phyloP scores from a whole-genome alignment of 768 basidiomycete species.

The Russula olivacea region DNA sequence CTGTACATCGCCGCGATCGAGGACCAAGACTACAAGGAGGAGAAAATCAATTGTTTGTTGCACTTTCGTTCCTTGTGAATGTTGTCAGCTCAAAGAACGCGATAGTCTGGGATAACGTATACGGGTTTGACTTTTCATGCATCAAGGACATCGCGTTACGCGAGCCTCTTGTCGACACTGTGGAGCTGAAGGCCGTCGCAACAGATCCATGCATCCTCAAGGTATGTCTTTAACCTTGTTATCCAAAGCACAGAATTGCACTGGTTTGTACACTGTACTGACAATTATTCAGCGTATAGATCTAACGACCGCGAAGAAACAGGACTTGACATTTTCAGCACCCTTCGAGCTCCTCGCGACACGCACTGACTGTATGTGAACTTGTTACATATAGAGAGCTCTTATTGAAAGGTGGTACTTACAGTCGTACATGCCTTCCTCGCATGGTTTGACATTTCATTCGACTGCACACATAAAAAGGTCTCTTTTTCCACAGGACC shows the following conservation, averaged over 20 bases:
- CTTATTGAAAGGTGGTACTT: constrained; percentile 12
- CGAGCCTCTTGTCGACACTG: constrained; percentile 98
- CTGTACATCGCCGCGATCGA: constrained; percentile 96
- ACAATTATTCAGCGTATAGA: constrained; percentile 64
- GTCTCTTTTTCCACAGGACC: constrained; percentile 96
- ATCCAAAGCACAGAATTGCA: neutral
- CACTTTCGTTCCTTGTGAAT: constrained; percentile 1
- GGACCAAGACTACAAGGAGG: constrained; percentile 99
- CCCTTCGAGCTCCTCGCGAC: constrained; percentile 78
- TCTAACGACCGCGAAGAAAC: constrained; percentile 86
- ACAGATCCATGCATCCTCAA: constrained; percentile 89
- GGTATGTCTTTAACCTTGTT: constrained; percentile 37
- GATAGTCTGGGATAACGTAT: constrained; percentile 98
- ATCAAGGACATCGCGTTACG: constrained; percentile 97
- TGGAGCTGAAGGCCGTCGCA: constrained; percentile 92
- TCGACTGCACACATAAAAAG: constrained; percentile 94
- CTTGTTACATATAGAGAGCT: neutral
- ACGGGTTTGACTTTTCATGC: constrained; percentile 98
- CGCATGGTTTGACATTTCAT: constrained; percentile 97
- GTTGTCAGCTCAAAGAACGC: constrained; percentile 4
- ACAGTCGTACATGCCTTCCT: constrained; percentile 95
- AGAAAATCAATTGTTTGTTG: constrained; percentile 95
- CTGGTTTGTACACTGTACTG: neutral
- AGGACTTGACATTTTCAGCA: constrained; percentile 82
- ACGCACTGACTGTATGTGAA: constrained; percentile 79